Evolutionary conservation across 768 basidiomycete species (phyloP).

Genomic region (Kwoniella heveanensis): DNA sequence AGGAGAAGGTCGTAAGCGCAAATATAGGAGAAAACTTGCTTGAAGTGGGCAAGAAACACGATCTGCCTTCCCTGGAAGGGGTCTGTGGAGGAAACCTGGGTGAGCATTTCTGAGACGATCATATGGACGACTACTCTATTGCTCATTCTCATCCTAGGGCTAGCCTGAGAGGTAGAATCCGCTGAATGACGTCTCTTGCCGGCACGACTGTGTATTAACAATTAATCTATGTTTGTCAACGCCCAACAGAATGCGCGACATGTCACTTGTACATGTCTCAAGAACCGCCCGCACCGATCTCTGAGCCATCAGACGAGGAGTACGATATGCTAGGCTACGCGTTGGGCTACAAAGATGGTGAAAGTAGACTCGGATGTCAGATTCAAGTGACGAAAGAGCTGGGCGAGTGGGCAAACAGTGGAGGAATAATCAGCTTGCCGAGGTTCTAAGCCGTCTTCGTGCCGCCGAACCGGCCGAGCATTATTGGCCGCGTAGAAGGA

Average conservation of each 20-base stretch:
- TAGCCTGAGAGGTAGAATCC: no score
- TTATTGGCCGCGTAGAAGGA: no score
- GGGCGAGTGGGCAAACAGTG: constrained; percentile 37
- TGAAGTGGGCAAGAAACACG: constrained; percentile 43
- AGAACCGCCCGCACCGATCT: constrained; percentile 21
- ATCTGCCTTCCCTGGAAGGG: constrained; percentile 49
- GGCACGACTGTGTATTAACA: no score
- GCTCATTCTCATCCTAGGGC: neutral
- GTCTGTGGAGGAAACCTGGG: constrained; percentile 53
- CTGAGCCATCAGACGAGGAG: constrained; percentile 46
- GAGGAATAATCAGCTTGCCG: constrained; percentile 47
- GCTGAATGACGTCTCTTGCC: no score
- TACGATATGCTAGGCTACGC: constrained; percentile 54
- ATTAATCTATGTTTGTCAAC: no score
- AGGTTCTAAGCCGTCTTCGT: no score
- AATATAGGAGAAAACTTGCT: constrained; percentile 42
- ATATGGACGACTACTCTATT: neutral
- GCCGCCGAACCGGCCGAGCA: no score
- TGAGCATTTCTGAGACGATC: constrained; percentile 13
- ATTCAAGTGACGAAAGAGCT: constrained; percentile 45
- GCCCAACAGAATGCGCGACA: constrained; percentile 52
- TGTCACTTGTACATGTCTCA: constrained; percentile 50
- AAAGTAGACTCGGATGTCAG: constrained; percentile 53
- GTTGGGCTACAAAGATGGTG: constrained; percentile 38
- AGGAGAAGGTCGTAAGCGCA: constrained; percentile 30